Evolutionary conservation across 768 basidiomycete species (phyloP), one percentile per base, ranked within the genome.

Genomic region (Pleurotus platypus): DNA sequence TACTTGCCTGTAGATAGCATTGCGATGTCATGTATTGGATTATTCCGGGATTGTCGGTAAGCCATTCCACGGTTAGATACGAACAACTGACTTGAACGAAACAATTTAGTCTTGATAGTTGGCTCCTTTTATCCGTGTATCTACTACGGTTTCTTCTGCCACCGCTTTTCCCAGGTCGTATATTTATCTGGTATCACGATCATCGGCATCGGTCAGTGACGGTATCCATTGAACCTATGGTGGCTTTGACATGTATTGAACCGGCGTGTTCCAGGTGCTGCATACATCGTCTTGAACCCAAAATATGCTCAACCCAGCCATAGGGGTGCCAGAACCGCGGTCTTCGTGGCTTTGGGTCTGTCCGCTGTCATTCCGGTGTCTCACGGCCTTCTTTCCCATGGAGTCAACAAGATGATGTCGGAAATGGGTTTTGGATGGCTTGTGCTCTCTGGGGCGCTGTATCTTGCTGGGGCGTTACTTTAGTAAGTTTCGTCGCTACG

Each of bases 301-400:
- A 81, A 87, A 65, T 92, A 92, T 66, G 75, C 85, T 18, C 87
- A 85, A 60, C 86, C 90, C 4, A 80, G 81, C 2, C 88, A 89
- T 67, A 81, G 92, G 22, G 82, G 85, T 62, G 83, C 87, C 49
- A 84, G 94, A 22, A 94, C 92, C 12, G 69, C 74, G 37, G 82
- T 92, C 13, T 97, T 95, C 74, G 80, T 94, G 61, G 81, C 76
- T 8, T 81, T 96, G 24, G 94, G 94, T 11, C 67, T 89, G 37
- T 83, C 80, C 58, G 87, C 83, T 9, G 69, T 88, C 43, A 65
- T 90, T 9, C 94, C 94, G 20, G 75, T 90, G 20, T 69, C 76
- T 4, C 92, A 96, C 62, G 74, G 85, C 24, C 61, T 89, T 24
- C 35, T 78, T 37, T 75, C 74, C 7, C 83, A 90, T 64, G 91